Conservation (phyloP, 257 asterid genomes). For the Nicotiana obtusifolia region DNA sequence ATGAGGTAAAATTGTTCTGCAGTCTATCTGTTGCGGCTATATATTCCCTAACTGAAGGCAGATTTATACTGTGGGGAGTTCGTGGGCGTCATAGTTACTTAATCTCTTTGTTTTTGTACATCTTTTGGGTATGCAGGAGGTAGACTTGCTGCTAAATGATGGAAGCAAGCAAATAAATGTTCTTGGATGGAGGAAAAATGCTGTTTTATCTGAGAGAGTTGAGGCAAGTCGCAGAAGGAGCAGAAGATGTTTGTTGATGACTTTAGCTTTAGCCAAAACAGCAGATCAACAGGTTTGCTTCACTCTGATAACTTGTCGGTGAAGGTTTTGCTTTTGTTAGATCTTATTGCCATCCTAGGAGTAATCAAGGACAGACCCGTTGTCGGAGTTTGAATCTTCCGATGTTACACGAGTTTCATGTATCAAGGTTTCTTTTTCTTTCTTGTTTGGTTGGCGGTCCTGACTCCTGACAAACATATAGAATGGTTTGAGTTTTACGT, state of each 20-base stretch:
- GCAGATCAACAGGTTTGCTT: slow-evolving; percentile 68
- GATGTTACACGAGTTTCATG: not conserved
- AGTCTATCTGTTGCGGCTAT: slow-evolving; percentile 14
- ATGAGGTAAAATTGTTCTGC: slow-evolving; percentile 57
- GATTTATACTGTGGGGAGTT: not conserved
- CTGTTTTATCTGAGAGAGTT: slow-evolving; percentile 74
- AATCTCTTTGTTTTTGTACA: not conserved
- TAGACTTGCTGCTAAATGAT: slow-evolving; percentile 93
- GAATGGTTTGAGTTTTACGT: slow-evolving; percentile 5
- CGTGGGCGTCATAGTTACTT: not conserved
- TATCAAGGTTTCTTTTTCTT: not conserved
- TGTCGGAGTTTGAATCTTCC: not conserved
- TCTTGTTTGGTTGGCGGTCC: not conserved
- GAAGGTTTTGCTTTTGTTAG: slow-evolving; percentile 7
- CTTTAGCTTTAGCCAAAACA: slow-evolving; percentile 84
- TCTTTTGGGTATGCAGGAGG: slow-evolving; percentile 62
- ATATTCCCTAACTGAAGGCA: slow-evolving; percentile 5
- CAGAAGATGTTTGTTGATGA: slow-evolving; percentile 93
- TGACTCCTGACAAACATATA: slow-evolving; percentile 3
- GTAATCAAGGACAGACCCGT: not conserved
- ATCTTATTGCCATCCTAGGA: slow-evolving; percentile 11
- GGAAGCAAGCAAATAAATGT: slow-evolving; percentile 98
- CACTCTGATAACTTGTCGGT: slow-evolving; percentile 18
- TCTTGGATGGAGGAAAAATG: slow-evolving; percentile 75
- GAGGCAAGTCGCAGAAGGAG: slow-evolving; percentile 98